Conservation (phyloP, 1,139 yeast genomes). For the Candida labiduridarum region DNA sequence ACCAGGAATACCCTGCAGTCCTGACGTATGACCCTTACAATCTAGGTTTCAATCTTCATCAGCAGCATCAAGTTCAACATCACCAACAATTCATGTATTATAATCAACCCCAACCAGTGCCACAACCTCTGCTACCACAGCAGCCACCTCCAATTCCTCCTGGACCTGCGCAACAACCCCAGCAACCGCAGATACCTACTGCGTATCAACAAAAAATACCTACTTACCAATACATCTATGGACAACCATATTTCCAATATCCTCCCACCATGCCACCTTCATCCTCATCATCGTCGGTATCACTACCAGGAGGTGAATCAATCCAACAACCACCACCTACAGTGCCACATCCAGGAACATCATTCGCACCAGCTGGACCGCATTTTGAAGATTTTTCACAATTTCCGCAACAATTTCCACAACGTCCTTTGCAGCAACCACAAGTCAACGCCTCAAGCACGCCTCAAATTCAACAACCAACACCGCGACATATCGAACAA, state of each 20-base stretch:
- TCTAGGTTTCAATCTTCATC: slow-evolving; percentile 1
- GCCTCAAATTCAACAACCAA: slow-evolving; percentile 2
- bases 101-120: slow-evolving; percentile 9
- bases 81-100: slow-evolving; percentile 16
- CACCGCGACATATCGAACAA: slow-evolving; percentile 1
- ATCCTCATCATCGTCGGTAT: neutral
- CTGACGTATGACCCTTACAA: slow-evolving; percentile 7
- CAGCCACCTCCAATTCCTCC: slow-evolving; percentile 12
- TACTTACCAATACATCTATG: neutral
- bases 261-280: neutral
- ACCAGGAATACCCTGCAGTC: slow-evolving; percentile 2
- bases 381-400: neutral
- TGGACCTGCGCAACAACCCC: slow-evolving; percentile 8
- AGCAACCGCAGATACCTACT: neutral
- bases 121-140: slow-evolving; percentile 4
- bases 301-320: slow-evolving; percentile 10
- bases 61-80: slow-evolving; percentile 6
- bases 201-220: neutral
- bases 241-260: slow-evolving; percentile 1
- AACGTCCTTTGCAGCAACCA: neutral
- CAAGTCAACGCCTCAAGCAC: neutral
- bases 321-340: slow-evolving; percentile 6
- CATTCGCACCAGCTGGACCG: neutral
- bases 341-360: neutral
- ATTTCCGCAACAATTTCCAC: slow-evolving; percentile 6